Base-by-base conservation (phyloP, 2,329 filamentous ascomycete genomes). In the Pseudogymnoascus sp. region DNA sequence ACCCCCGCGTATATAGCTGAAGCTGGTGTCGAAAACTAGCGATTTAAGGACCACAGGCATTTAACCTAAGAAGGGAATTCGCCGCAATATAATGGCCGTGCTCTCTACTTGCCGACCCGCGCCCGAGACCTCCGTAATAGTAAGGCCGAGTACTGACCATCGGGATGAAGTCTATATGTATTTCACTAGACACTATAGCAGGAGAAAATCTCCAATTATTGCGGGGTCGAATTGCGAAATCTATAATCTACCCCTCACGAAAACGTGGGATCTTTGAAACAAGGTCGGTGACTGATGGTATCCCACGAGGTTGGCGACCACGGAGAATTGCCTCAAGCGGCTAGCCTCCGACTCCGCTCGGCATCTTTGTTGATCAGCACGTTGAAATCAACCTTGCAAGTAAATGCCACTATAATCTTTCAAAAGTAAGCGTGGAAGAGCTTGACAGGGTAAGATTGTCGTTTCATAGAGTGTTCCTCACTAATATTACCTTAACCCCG, bases 11-110 rank as follows among this genome's bases (percentile, higher is more conserved):
- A 33, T 31, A 52, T 31, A 52, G n/a, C 25, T 18, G 14, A 2
- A 31, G 45, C 11, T 52, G 25, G 7, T 31, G 28, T 31, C 25
- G 28, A 16, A n/a, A 31, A 31, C 45, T 31, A 52, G 25, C 45
- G 45, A 52, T 52, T 52, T 52, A 31, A 52, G 45, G 25, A 52
- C 8, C 2, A 9, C 5, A 11, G 23, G 14, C 23, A 25, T 28
- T 52, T 52, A 52, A 52, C 45, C 45, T 8, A 52, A 52, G 25
- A 31, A n/a, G 45, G 45, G 25, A 52, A 52, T 52, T 52, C 45
- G 45, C 45, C 45, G 45, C 25, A 52, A 8, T 52, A 31, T 31
- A 31, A 31, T 31, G 14, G 25, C 25, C 45, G 25, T 52, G 45
- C 5, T 45, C 25, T 31, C 8, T 12, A 12, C 25, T 31, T 52